Evolutionary conservation across 768 basidiomycete species (phyloP), one percentile per base, ranked within the genome.

Genomic region (Russula sp.): DNA sequence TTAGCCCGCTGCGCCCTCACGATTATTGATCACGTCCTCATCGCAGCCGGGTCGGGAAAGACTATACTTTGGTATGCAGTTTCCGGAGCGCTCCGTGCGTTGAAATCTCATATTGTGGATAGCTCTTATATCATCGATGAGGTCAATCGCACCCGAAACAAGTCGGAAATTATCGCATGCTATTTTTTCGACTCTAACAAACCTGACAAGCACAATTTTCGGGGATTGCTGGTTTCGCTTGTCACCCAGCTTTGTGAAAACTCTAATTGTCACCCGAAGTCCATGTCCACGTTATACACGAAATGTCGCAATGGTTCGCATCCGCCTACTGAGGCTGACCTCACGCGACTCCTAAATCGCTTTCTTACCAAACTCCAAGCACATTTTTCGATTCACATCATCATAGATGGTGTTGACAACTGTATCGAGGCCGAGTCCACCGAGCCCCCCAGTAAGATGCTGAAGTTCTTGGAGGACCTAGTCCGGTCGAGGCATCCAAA

Each of bases 41-140:
- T 9, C 14, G 14, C 9, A 61, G 60, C 52, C 4, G 52, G 60
- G 4, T 61, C 60, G 1, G 60, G 60, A 14, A 61, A 61, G 30
- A 61, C 36, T n/a, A n/a, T 61, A 0, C 28, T 61, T 32, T 54
- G 60, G 60, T 61, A 61, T 24, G 60, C 30, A n/a, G 20, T 46
- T 18, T 28, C 14, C 1, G 3, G 20, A 13, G 4, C 7, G 13
- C 34, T 42, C 8, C 30, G 6, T 28, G 13, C 42, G 3, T 11
- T 18, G 13, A 24, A 16, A 32, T 34, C 36, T 54, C 18, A 54
- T 30, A 9, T 18, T 22, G 22, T 53, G 24, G n/a, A 46, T n/a
- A 61, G 51, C 30, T 52, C 60, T 14, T 20, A 40, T 28, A 54
- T 46, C n/a, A 54, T 61, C 51, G 28, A 52, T n/a, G 60, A 44